Percentiles rank a stretch among this genome's conserved stretches.
These are phyloP conservation scores for Pterula multifida DNA, from an alignment of 1,284 basidiomycete species.

Conservation along the genomic window DNA sequence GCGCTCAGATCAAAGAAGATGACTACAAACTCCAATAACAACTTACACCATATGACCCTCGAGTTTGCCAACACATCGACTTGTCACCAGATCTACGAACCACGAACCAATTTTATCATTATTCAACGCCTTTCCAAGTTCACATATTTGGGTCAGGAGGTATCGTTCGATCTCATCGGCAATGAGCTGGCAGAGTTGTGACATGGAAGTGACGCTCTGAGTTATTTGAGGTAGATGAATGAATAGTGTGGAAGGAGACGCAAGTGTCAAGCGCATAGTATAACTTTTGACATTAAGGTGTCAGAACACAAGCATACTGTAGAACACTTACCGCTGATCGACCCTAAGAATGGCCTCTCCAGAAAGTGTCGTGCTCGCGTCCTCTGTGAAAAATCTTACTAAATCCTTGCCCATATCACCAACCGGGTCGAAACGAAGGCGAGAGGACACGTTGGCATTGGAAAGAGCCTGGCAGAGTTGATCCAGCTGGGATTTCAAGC, in stretches of 20 bases:
- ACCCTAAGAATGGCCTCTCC: constrained; percentile 62
- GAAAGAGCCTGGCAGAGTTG: constrained; percentile 35
- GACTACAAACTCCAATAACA: constrained; percentile 1
- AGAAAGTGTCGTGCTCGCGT: constrained; percentile 29
- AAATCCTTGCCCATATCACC: constrained; percentile 55
- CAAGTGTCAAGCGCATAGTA: constrained; percentile 59
- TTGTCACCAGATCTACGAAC: constrained; percentile 48
- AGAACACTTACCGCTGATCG: constrained; percentile 38
- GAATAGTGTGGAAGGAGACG: constrained; percentile 56
- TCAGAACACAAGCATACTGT: neutral
- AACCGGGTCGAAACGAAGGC: constrained; percentile 46
- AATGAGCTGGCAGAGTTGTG: constrained; percentile 63
- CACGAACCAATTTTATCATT: constrained; percentile 50
- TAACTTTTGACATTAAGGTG: constrained; percentile 18
- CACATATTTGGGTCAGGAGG: constrained; percentile 53
- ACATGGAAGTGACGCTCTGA: constrained; percentile 54
- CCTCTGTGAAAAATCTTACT: constrained; percentile 30
- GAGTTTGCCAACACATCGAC: constrained; percentile 66
- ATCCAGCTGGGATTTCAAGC: constrained; percentile 45
- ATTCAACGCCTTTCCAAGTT: constrained; percentile 45
- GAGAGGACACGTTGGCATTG: constrained; percentile 41
- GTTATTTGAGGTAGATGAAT: constrained; percentile 70
- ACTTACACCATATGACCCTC: constrained; percentile 65
- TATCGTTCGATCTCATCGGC: constrained; percentile 61
- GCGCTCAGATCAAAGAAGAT: neutral